Conservation (phyloP, 768 basidiomycete genomes). For the Boletus rubropictus region DNA sequence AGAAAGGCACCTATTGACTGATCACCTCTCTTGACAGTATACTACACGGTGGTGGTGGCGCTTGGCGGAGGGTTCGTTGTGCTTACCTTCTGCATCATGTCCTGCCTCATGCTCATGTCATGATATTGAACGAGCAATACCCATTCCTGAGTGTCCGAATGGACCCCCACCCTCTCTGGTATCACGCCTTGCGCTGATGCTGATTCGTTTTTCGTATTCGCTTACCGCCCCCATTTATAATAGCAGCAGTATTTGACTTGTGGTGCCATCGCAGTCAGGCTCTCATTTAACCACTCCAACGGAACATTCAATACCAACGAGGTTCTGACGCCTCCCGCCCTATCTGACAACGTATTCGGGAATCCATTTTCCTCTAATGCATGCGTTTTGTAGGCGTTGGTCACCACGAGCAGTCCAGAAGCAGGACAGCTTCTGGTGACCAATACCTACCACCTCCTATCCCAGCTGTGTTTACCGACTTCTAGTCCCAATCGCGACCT, state of each 20-base stretch:
- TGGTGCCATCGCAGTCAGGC: not conserved
- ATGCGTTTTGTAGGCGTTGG: too few relatives aligned
- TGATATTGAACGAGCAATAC: not conserved
- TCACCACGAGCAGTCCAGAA: too few relatives aligned
- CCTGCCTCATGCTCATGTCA: not conserved
- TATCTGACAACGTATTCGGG: not conserved
- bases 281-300: not conserved
- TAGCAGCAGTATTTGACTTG: not conserved
- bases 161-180: not conserved
- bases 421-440: not conserved
- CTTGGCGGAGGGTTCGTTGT: not conserved
- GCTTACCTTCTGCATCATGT: not conserved
- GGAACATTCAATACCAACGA: slow-evolving; percentile 8
- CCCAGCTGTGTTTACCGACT: too few relatives aligned
- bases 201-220: not conserved
- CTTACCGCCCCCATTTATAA: too few relatives aligned
- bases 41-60: not conserved
- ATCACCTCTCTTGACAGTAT: not conserved
- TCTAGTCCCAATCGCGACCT: too few relatives aligned
- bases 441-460: not conserved
- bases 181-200: not conserved
- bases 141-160: not conserved
- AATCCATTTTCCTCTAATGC: not conserved
- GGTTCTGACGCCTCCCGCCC: not conserved
- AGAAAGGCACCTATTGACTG: not conserved